These are phyloP conservation scores for Umbelopsis sp. DNA, from an alignment of 371 early-diverging fungal species.

Conservation along the genomic window DNA sequence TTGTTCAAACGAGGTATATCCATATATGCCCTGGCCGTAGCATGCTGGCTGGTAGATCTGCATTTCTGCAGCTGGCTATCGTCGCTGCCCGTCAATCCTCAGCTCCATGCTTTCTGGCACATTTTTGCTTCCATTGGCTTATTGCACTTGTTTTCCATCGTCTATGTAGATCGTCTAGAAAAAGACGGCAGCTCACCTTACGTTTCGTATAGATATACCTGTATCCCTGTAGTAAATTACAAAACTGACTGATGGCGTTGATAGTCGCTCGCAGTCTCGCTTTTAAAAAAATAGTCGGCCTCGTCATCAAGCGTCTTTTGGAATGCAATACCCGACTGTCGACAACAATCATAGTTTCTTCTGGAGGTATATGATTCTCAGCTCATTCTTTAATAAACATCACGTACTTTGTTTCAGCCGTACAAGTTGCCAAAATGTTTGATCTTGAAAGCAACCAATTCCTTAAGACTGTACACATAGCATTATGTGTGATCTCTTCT, in stretches of 20 bases:
- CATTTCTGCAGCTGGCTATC: conserved; percentile 4
- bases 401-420: no score
- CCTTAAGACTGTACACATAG: background rate
- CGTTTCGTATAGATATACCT: background rate
- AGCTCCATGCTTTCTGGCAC: conserved; percentile 15
- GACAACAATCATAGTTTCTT: no score
- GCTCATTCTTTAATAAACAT: background rate
- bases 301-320: background rate
- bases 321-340: background rate
- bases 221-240: conserved; percentile 8
- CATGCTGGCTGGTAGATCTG: background rate
- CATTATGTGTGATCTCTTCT: background rate
- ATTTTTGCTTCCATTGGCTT: conserved; percentile 1
- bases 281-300: background rate
- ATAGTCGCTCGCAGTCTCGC: background rate
- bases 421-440: background rate
- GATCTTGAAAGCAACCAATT: conserved; percentile 7
- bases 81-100: background rate
- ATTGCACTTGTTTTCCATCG: background rate
- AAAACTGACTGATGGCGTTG: conserved; percentile 2
- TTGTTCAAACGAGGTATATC: conserved; percentile 6
- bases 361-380: background rate
- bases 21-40: conserved; percentile 13
- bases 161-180: conserved; percentile 6
- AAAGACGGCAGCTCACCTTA: conserved; percentile 3